Evolutionary conservation across 352 stramenopile species (phyloP).

Genomic region (Phytophthora ramorum): DNA sequence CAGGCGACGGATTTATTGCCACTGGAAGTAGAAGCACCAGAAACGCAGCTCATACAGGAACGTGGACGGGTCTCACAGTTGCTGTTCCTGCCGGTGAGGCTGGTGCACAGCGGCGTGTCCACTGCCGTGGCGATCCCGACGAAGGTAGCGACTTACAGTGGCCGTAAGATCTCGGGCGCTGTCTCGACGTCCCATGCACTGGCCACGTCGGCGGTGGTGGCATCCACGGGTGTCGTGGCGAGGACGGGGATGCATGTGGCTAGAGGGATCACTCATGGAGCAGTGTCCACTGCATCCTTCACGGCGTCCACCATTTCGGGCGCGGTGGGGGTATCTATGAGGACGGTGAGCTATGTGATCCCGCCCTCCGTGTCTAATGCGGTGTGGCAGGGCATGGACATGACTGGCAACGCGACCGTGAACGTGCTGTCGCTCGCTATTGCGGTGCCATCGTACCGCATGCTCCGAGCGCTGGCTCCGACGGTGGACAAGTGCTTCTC

Average conservation of each 20-base stretch:
- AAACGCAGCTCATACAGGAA: background rate
- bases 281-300: constrained; percentile 63
- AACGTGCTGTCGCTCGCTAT: constrained; percentile 72
- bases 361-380: constrained; percentile 65
- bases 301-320: constrained; percentile 58
- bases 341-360: constrained; percentile 61
- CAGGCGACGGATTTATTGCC: constrained; percentile 25
- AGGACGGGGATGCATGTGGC: constrained; percentile 67
- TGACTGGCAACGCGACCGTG: constrained; percentile 64
- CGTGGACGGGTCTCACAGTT: constrained; percentile 55
- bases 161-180: constrained; percentile 61
- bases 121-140: constrained; percentile 62
- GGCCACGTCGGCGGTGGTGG: constrained; percentile 64
- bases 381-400: constrained; percentile 67
- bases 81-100: constrained; percentile 64
- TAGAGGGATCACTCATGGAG: constrained; percentile 50
- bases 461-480: constrained; percentile 59
- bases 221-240: constrained; percentile 52
- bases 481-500: constrained; percentile 48
- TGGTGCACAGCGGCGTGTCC: constrained; percentile 65
- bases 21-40: background rate
- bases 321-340: constrained; percentile 60
- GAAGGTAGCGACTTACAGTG: constrained; percentile 57
- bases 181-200: constrained; percentile 67
- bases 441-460: constrained; percentile 70